These are phyloP conservation scores for Zangia roseola DNA, from an alignment of 768 basidiomycete genomes.

Conservation along the genomic window DNA sequence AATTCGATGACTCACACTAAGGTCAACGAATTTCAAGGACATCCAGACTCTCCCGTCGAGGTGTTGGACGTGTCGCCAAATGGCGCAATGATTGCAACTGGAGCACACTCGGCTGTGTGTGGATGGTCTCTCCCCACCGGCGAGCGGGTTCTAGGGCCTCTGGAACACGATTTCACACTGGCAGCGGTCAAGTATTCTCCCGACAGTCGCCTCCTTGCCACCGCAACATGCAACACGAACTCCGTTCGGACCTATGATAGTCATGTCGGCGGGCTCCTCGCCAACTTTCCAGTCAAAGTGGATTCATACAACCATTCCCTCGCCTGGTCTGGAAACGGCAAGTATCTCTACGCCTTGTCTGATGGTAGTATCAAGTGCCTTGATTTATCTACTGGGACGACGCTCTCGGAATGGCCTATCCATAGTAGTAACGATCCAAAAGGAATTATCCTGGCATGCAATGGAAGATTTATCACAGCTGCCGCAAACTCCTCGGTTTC, in stretches of 20 bases:
- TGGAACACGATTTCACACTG: background rate
- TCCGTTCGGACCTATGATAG: constrained; percentile 5
- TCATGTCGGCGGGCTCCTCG: background rate
- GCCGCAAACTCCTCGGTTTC: background rate
- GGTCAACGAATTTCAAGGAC: background rate
- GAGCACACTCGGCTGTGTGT: background rate
- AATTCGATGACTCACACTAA: background rate
- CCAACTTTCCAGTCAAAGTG: background rate
- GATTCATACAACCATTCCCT: constrained; percentile 2
- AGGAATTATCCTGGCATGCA: background rate
- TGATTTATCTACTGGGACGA: background rate
- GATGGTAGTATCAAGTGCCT: background rate
- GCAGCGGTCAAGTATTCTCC: constrained; percentile 11
- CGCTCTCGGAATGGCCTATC: background rate
- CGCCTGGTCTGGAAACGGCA: constrained; percentile 2
- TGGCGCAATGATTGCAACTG: background rate
- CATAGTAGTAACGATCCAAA: background rate
- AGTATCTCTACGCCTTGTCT: constrained; percentile 4
- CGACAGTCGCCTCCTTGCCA: constrained; percentile 9
- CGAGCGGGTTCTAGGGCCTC: background rate
- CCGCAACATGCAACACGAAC: background rate
- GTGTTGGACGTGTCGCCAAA: constrained; percentile 1
- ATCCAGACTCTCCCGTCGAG: background rate
- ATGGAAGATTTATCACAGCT: background rate
- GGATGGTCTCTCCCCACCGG: background rate